Conservation (phyloP, 2,329 filamentous ascomycete genomes). For the Dothiorella sarmentorum region DNA sequence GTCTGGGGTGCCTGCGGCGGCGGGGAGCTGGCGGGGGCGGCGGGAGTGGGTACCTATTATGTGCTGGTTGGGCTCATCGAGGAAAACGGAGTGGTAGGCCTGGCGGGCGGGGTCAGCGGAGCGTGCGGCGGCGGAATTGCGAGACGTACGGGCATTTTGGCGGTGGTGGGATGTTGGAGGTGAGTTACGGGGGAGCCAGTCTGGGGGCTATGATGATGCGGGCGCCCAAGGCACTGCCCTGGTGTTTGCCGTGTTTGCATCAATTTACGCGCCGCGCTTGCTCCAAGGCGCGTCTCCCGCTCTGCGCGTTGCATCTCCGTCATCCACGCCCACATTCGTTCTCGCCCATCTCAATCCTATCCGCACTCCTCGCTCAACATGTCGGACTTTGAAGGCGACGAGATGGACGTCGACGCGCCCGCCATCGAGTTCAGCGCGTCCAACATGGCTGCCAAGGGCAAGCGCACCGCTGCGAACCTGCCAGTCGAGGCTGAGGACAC, state of each 20-base stretch:
- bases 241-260: slow-evolving; percentile 33
- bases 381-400: slow-evolving; percentile 60
- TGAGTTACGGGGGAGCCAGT: slow-evolving; percentile 22
- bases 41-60: slow-evolving; percentile 52
- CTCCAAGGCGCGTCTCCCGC: slow-evolving; percentile 12
- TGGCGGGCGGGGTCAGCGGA: slow-evolving; percentile 37
- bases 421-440: slow-evolving; percentile 69
- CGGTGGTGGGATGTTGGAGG: slow-evolving; percentile 11
- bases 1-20: slow-evolving; percentile 12
- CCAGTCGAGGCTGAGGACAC: slow-evolving; percentile 92
- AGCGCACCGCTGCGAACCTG: slow-evolving; percentile 86
- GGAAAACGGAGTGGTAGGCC: slow-evolving; percentile 98
- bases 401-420: slow-evolving; percentile 64
- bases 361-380: slow-evolving; percentile 33
- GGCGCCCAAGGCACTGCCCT: slow-evolving; percentile 22
- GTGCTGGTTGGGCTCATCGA: slow-evolving; percentile 69
- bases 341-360: neutral
- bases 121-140: neutral
- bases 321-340: neutral
- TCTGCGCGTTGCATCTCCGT: slow-evolving; percentile 17
- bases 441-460: slow-evolving; percentile 71
- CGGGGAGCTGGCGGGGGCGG: slow-evolving; percentile 15
- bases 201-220: slow-evolving; percentile 28
- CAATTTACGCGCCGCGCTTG: slow-evolving; percentile 35
- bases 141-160: slow-evolving; percentile 47